Base-by-base conservation (phyloP, 495 filamentous ascomycete genomes). In the Lindgomyces ingoldianus region DNA sequence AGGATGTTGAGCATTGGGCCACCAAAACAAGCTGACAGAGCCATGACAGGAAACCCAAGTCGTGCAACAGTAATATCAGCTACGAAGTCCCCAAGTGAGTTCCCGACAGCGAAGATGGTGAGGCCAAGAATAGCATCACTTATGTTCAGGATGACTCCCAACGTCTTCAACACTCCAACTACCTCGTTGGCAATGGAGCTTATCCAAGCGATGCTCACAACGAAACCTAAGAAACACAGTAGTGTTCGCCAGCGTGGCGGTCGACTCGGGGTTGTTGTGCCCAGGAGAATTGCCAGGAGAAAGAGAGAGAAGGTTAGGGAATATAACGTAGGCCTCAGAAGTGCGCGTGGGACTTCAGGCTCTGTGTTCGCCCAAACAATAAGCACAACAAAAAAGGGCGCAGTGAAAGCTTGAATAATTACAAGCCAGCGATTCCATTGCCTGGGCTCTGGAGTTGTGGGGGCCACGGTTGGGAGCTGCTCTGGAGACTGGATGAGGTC, bases 1-100 rank as follows among this genome's bases (percentile, higher is more conserved):
- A 99, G 78, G 56, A 99, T 99, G 70, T 99, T 99, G 24, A 99
- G 82, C 91, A 99, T 91, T 0, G 95, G 95, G 0, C 95, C 95
- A 16, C 95, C 95, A 70, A 98, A 98, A 71, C 95, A 99, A 26
- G 95, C 95, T 1, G 85, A 86, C 59, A 99, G 81, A 8, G 95
- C 95, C 95, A 99, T 99, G 44, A 98, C 92, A 0, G 95, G 95
- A 75, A 92, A 96, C 0, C 95, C 94, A 0, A 98, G 82, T 14
- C 90, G 80, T 10, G 95, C 95, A 36, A 99, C 89, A 0, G 95
- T 99, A 58, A 97, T 86, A 67, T 99, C 90, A 6, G 95, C 92
- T 3, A 99, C 92, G 0, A 99, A 80, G 70, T 99, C 95, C 11
- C 95, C 93, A 6, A 98, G 80, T 1, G 91, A 96, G 71, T 97